Evolutionary conservation across 2,329 filamentous ascomycete genomes (phyloP), one percentile per base, ranked within the genome.

Genomic region (Hymenoscyphus scutula): DNA sequence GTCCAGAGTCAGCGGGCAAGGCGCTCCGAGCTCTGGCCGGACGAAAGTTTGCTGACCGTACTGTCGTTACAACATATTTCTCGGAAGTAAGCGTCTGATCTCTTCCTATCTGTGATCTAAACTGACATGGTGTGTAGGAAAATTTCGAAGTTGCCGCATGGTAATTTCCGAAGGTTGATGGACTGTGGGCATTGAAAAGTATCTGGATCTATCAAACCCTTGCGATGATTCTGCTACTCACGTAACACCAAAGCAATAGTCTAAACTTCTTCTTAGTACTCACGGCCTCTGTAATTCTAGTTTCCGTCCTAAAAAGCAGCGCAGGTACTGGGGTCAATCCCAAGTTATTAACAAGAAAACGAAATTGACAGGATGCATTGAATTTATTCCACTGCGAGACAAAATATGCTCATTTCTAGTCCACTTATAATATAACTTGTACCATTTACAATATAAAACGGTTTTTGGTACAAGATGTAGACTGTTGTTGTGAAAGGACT

Each of bases 1-100:
- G 82, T 2, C 79, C 84, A 2, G 91, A 92, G 58, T 86, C 88
- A 8, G 91, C 94, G 23, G 89, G 90, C 66, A 93, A 91, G 72
- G 96, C 95, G 7, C 81, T 99, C 62, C 88, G 89, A 71, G 89
- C 92, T n/a, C 81, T 99, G 70, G 95, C 96, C 32, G 95, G 95
- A 55, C 85, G 96, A 68, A 97, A 98, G 76, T 99, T 99, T 75
- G 91, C 93, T 0, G 92, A 98, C 78, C 86, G 96, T 70, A 99
- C 95, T 3, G 96, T 99, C 30, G 92, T 99, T 13, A 92, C 91
- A 2, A 98, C 95, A 3, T 97, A 95, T 78, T 99, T 97, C 76
- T 90, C 92, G 25, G 96, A 98, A 84, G 90, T 91, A 80, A 76
- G 80, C 65, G 58, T 37, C 5, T 10, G 3, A 51, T 0, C 27